Base-by-base conservation (phyloP, 1,284 basidiomycete genomes). In the Rhodotorula sp. region DNA sequence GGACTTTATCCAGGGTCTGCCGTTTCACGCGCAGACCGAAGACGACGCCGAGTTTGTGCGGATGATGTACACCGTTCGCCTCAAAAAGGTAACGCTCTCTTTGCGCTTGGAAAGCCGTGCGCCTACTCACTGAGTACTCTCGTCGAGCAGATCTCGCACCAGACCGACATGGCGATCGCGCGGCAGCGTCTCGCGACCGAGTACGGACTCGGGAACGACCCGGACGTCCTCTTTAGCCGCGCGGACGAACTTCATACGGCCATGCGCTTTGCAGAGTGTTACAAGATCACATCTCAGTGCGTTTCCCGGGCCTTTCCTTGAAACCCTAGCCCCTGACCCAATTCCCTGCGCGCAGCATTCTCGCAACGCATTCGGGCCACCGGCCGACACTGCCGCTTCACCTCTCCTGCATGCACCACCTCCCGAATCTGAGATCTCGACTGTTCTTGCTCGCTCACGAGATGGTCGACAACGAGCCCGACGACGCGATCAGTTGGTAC, bases 401-500 rank as follows among this genome's bases (percentile, higher is more conserved):
- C 80, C 89, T 99, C 52, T 93, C 94, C 4, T 98, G 96, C 86
- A 96, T 98, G 91, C 91, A 94, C 80, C 93, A 98, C 82, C 86
- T 99, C 39, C 88, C 89, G 26, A 89, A 95, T 80, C 85, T 98
- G 18, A 91, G 94, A 75, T 93, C 94, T 1, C 90, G 91, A 73
- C 86, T 99, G 2, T 99, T 97, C 83, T 89, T 99, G 74, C 86
- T 99, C 46, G 95, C 97, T 0, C 97, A 99, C 80, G 91, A 96
- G 78, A 87, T 99, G 77, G 94, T 98, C 18, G 92, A 97, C 64
- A 88, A 88, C 61, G 93, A 97, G 79, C 95, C 97, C 0, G 91
- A 95, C 78, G 90, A 91, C 57, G 89, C 93, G 0, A 87, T 93
- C 62, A 93, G 92, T 75, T 99, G 97, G 97, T 99, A 98, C 81